Evolutionary conservation across 1,284 basidiomycete genomes (phyloP).

Genomic region (Ceratobasidium sp.): DNA sequence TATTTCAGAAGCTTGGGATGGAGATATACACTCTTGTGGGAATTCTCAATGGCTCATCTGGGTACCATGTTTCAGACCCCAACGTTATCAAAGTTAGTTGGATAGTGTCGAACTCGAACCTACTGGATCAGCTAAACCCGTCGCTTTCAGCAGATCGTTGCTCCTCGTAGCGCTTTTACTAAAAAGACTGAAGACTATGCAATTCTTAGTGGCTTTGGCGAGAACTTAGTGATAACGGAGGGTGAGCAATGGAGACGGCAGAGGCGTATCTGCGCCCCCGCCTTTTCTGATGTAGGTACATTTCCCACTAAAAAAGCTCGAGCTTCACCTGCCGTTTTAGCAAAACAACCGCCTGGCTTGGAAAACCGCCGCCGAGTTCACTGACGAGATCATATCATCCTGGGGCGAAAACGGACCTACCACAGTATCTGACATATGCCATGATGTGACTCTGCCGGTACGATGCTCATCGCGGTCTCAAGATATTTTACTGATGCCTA

Average conservation of each 20-base stretch:
- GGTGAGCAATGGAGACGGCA: constrained; percentile 17
- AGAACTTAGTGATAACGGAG: background rate
- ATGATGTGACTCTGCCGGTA: constrained; percentile 6
- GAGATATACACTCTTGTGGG: background rate
- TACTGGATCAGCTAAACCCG: background rate
- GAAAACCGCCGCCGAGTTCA: constrained; percentile 1
- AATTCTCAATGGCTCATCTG: background rate
- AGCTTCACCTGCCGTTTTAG: background rate
- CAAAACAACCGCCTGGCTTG: constrained; percentile 17
- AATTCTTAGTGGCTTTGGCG: constrained; percentile 4
- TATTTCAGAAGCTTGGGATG: background rate
- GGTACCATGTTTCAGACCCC: constrained; percentile 1
- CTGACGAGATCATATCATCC: background rate
- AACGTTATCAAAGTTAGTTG: background rate
- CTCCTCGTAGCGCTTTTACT: background rate
- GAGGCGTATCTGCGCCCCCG: constrained; percentile 17
- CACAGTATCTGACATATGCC: background rate
- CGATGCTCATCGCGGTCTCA: background rate
- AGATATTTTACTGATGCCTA: background rate
- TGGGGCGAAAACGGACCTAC: background rate
- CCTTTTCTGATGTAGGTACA: constrained; percentile 16
- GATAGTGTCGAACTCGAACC: background rate
- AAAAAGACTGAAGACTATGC: constrained; percentile 7
- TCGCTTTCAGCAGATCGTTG: background rate
- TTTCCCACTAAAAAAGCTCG: background rate